A percentile compares a stretch with the other conserved stretches of the same genome.
These are phyloP conservation scores for Fusarium sp. DNA, from an alignment of 2,329 filamentous ascomycete species.

Conservation along the genomic window DNA sequence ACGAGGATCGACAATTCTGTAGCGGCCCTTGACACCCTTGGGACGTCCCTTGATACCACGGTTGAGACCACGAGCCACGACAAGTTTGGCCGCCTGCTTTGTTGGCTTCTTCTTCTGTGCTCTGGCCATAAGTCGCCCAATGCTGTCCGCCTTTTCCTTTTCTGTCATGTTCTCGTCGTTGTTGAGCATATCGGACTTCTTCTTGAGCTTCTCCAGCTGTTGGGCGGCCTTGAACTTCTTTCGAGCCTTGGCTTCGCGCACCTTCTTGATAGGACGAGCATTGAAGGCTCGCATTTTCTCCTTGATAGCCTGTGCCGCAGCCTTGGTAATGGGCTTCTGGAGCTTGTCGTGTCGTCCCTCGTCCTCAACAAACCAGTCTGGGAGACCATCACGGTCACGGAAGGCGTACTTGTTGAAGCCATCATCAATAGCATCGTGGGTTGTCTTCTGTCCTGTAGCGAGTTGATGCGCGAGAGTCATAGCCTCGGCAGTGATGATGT, in stretches of 20 bases:
- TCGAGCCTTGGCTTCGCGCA: constrained; percentile 92
- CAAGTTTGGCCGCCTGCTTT: constrained; percentile 83
- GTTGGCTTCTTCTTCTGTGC: constrained; percentile 89
- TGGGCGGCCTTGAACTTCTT: constrained; percentile 98
- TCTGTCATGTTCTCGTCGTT: constrained; percentile 94
- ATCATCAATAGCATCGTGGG: constrained; percentile 85
- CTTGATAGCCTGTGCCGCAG: constrained; percentile 90
- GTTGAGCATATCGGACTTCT: constrained; percentile 91
- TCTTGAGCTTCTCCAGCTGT: constrained; percentile 91
- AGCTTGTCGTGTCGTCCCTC: constrained; percentile 85
- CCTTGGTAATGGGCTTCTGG: constrained; percentile 90
- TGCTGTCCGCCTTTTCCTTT: constrained; percentile 91
- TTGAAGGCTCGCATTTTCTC: constrained; percentile 94
- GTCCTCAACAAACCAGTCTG: constrained; percentile 98
- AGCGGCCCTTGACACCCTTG: constrained; percentile 92
- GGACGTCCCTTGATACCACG: constrained; percentile 87
- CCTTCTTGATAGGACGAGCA: constrained; percentile 98
- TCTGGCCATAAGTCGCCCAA: constrained; percentile 83
- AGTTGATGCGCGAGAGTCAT: constrained; percentile 97
- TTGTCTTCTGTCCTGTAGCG: constrained; percentile 85
- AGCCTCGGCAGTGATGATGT: constrained; percentile 99
- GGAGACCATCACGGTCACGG: constrained; percentile 89
- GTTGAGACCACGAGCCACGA: constrained; percentile 88
- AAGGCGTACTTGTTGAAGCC: constrained; percentile 93
- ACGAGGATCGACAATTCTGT: constrained; percentile 95